A percentile compares a stretch with the other conserved stretches of the same genome.
phyloP scores from a whole-genome alignment of 208 protist genomes.

The Leishmania tarentolae region DNA sequence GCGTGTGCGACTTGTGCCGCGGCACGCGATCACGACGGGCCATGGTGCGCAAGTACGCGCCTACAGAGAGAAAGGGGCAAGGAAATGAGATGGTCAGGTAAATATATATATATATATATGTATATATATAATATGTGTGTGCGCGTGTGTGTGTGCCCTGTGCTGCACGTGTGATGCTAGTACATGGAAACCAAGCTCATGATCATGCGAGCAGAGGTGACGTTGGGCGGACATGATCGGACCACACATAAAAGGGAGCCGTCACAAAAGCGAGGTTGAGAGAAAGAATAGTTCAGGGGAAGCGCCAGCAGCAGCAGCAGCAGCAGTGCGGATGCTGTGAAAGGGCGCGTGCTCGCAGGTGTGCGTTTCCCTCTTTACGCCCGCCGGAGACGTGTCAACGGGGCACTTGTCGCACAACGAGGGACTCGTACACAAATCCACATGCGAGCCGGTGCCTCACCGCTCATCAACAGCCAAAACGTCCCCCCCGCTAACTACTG shows the following conservation, averaged over 20 bases:
- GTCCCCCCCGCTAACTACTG: too few species aligned
- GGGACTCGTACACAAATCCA: background rate
- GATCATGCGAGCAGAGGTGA: background rate
- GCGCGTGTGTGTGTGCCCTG: background rate
- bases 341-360: background rate
- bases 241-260: background rate
- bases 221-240: background rate
- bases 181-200: background rate
- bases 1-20: constrained; percentile 69
- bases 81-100: background rate
- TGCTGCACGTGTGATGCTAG: background rate
- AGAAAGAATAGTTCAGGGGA: background rate
- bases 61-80: background rate
- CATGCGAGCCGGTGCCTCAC: background rate
- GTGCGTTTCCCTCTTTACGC: too few species aligned
- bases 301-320: background rate
- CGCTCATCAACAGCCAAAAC: background rate
- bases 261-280: background rate
- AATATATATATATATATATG: background rate
- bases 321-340: background rate
- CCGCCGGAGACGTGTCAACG: too few species aligned
- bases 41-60: constrained; percentile 32
- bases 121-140: background rate
- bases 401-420: background rate
- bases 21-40: constrained; percentile 75